Evolutionary conservation across 352 stramenopile species (phyloP).

Genomic region (Globisporangium polare): DNA sequence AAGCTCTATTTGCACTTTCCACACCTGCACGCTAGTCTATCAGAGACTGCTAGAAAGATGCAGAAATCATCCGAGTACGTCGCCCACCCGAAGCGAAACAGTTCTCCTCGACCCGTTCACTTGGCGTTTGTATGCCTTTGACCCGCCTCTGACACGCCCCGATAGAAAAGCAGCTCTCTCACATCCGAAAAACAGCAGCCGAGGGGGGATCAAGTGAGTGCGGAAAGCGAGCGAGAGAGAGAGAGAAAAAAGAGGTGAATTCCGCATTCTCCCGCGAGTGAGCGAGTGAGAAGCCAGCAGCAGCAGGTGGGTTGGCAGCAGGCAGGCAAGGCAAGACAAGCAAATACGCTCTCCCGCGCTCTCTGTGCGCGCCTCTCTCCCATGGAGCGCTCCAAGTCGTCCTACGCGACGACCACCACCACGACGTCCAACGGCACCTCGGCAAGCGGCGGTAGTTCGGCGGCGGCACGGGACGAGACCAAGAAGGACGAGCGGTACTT

Average conservation of each 20-base stretch:
- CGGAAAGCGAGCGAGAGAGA: too few species aligned
- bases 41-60: not conserved
- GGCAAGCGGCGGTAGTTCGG: not conserved
- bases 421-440: not conserved
- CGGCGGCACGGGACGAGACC: not conserved
- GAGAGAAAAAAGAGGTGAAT: not conserved
- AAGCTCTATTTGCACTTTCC: too few species aligned
- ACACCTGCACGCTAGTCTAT: not conserved
- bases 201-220: not conserved
- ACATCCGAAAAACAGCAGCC: not conserved
- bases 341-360: not conserved
- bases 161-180: not conserved
- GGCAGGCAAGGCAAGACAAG: not conserved
- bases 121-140: slow-evolving; percentile 4
- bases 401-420: not conserved
- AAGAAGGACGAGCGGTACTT: slow-evolving; percentile 52
- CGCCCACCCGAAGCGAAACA: not conserved
- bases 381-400: slow-evolving; percentile 1
- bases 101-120: not conserved
- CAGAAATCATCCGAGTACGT: not conserved
- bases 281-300: not conserved
- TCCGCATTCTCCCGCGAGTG: not conserved
- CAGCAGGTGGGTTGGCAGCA: not conserved
- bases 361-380: not conserved
- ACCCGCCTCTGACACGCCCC: not conserved